Evolutionary conservation across 345 rosid species (phyloP), one percentile per base, ranked within the genome.

Genomic region (Linum usitatissimum): DNA sequence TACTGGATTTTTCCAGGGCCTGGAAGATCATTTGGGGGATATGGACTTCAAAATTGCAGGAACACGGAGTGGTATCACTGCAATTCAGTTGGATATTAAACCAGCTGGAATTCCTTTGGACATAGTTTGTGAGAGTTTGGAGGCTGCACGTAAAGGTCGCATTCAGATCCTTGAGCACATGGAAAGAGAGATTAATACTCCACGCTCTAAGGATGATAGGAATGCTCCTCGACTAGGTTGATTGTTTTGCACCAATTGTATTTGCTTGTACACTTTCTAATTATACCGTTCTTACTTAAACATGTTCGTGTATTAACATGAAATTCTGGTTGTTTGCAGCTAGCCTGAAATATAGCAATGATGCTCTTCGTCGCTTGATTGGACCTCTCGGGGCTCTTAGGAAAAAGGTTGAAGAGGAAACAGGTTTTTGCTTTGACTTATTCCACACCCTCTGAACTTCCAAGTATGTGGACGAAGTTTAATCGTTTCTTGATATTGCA

Each of bases 31-130:
- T 79, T 71, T 90, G 15, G 99, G 99, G 64, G 99, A 93, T 71
- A 93, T 93, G 97, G 99, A 93, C 73, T 93, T 93, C 78, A 93
- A 93, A 79, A 85, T 93, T 70, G 91, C 99, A 42, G 99, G 99
- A 62, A 93, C 97, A 17, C 76, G 90, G 68, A 83, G 76, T 56
- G 97, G 99, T 71, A 77, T 93, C 60, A 90, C 94, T 0, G 96
- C 97, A 36, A 90, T 93, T 78, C 97, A 93, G 63, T 75, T 93
- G 77, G 99, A 93, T 79, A 93, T 93, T 73, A 93, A 93, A 70
- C 99, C 99, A 61, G 97, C 99, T 66, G 99, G 99, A 69, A 90
- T 93, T 71, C 97, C 99, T 14, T 70, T 93, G 72, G 94, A 87
- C 68, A 90, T 93, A 60, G 84, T 93, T 56, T 93, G 97, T 51